Conservation (phyloP, 805 yeast genomes). For the Yarrowia alimentaria region DNA sequence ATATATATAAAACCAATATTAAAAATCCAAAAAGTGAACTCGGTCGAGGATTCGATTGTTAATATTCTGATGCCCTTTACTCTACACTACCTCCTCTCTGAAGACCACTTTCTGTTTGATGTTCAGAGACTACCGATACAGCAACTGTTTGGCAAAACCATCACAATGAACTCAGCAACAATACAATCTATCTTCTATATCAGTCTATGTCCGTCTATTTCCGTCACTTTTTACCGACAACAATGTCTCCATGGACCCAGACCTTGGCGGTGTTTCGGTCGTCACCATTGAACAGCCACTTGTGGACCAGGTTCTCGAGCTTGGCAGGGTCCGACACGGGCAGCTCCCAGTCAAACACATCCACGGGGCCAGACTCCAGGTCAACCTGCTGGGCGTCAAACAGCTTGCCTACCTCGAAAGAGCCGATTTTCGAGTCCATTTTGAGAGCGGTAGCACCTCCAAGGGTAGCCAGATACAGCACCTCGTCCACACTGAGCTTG, state of each 20-base stretch:
- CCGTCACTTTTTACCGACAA: constrained; percentile 38
- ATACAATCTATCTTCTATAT: not conserved
- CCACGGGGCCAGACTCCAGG: constrained; percentile 55
- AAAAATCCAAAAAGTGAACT: too few relatives aligned
- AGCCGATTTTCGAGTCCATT: constrained; percentile 58
- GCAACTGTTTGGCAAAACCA: not conserved
- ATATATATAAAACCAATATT: too few relatives aligned
- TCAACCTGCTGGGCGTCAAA: constrained; percentile 84
- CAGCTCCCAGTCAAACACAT: constrained; percentile 72
- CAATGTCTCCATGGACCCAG: constrained; percentile 76
- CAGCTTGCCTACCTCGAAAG: constrained; percentile 70
- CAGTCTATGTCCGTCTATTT: not conserved
- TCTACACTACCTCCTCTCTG: too few relatives aligned
- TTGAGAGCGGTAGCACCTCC: constrained; percentile 85
- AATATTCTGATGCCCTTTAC: too few relatives aligned
- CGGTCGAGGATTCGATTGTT: too few relatives aligned
- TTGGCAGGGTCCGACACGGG: constrained; percentile 30
- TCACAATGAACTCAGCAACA: too few relatives aligned
- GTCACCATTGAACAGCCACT: constrained; percentile 94
- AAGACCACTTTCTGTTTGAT: too few relatives aligned
- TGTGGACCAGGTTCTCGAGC: constrained; percentile 53
- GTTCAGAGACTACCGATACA: too few relatives aligned
- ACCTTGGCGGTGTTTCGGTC: constrained; percentile 81
- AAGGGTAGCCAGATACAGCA: constrained; percentile 73
- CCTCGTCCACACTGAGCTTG: constrained; percentile 66